Evolutionary conservation across 2,329 filamentous ascomycete species (phyloP), one percentile per base, ranked within the genome.

Genomic region (Ceratocystis cubensis): DNA sequence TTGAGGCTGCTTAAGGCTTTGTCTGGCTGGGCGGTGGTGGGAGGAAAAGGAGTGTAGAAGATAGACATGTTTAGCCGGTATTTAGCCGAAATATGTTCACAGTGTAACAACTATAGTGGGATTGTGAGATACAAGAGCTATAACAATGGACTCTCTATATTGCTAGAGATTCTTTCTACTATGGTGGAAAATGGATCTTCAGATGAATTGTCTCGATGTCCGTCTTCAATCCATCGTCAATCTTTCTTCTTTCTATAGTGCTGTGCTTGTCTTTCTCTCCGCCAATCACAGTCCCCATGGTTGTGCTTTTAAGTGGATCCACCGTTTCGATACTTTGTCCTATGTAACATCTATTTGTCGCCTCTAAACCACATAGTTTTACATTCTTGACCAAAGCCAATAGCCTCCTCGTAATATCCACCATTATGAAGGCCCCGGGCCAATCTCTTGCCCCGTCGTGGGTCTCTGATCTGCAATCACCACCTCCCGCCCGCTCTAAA

Each of bases 401-500:
- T 3, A 15, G 1, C 37, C 37, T 13, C 10, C 15, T 13, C 37
- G 22, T 25, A 2, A n/a, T 13, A 53, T 53, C 13, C 48, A 25
- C 48, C 56, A 8, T 17, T 28, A 64, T 33, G 45, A 64, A n/a
- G 20, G 8, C 22, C 25, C 30, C 45, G 13, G 8, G 25, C 6
- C 56, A 56, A 5, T 10, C 22, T 20, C 13, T 57, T 33, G 50
- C 80, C 78, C 92, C 92, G 44, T 80, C 82, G 81, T 99, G 94
- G 94, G 89, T 93, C 44, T 76, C 86, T 70, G 87, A 95, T 72
- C 82, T 97, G 71, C 86, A 87, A 73, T 84, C 84, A 57, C 83
- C 89, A 41, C 85, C 90, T 28, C 75, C 83, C 28, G 74, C 84
- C 63, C 88, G 84, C 74, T 76, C 85, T 64, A 91, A 90, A 76